Percentiles rank a stretch among this genome's conserved stretches.
phyloP scores from a whole-genome alignment of 495 filamentous ascomycete species.

The Glarea lozoyensis region DNA sequence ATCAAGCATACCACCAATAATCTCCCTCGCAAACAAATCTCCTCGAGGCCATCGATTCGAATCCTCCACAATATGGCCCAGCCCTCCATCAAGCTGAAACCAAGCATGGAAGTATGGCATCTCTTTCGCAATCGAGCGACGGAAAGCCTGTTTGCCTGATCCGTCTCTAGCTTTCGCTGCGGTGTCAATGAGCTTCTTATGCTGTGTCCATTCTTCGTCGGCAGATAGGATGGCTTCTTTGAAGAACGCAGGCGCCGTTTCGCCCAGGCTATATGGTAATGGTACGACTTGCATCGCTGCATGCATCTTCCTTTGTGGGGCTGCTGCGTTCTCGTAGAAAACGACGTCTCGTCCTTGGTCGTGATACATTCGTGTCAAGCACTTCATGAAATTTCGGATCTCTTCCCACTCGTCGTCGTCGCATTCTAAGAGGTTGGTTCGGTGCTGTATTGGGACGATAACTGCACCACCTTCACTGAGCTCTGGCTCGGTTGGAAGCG shows the following conservation, averaged over 20 bases:
- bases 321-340: constrained; percentile 95
- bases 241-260: constrained; percentile 91
- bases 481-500: constrained; percentile 84
- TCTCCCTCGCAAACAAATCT: constrained; percentile 87
- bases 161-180: constrained; percentile 55
- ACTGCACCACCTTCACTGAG: constrained; percentile 73
- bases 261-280: constrained; percentile 77
- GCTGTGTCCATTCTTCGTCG: constrained; percentile 92
- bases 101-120: constrained; percentile 99
- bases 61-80: constrained; percentile 92
- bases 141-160: constrained; percentile 73
- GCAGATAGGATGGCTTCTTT: constrained; percentile 81
- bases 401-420: constrained; percentile 99
- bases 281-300: constrained; percentile 82
- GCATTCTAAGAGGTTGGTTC: constrained; percentile 85
- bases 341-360: constrained; percentile 83
- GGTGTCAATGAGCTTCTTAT: constrained; percentile 90
- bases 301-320: constrained; percentile 68
- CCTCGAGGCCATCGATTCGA: constrained; percentile 79
- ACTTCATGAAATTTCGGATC: constrained; percentile 98
- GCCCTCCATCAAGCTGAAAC: constrained; percentile 85
- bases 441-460: constrained; percentile 85
- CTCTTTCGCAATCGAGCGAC: constrained; percentile 78
- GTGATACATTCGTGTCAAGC: constrained; percentile 84
- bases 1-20: constrained; percentile 91